These are phyloP conservation scores for Willaertia magna DNA, from an alignment of 208 protist genomes.

Conservation along the genomic window DNA sequence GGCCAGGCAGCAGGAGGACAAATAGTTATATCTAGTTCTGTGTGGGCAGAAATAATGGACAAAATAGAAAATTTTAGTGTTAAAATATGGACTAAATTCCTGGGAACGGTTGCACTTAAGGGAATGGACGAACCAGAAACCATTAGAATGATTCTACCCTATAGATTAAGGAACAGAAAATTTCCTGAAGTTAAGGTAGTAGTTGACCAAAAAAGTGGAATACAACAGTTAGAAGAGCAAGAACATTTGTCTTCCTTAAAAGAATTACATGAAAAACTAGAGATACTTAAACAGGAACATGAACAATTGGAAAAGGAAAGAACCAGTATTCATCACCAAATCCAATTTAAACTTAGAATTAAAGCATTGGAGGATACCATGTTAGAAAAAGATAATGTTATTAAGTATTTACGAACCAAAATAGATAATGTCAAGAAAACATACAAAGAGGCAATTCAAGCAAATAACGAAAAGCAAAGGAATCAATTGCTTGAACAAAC, in stretches of 20 bases:
- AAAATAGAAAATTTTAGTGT: neutral
- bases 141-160: neutral
- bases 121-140: slow-evolving; percentile 6
- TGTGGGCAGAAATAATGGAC: neutral
- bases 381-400: neutral
- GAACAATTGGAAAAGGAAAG: neutral
- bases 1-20: slow-evolving; percentile 53
- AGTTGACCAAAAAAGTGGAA: neutral
- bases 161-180: neutral
- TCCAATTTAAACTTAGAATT: neutral
- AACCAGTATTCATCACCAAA: neutral
- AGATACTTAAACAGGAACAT: neutral
- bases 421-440: neutral
- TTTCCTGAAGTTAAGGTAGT: neutral
- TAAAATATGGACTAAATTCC: neutral
- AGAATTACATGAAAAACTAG: neutral
- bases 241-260: neutral
- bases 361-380: neutral
- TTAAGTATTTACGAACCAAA: neutral
- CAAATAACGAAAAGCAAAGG: neutral
- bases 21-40: slow-evolving; percentile 36
- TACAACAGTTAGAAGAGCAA: neutral
- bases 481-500: too few species aligned
- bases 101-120: neutral
- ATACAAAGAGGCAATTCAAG: neutral